Base-by-base conservation (phyloP, 2,329 filamentous ascomycete genomes). In the Penicillium italicum region DNA sequence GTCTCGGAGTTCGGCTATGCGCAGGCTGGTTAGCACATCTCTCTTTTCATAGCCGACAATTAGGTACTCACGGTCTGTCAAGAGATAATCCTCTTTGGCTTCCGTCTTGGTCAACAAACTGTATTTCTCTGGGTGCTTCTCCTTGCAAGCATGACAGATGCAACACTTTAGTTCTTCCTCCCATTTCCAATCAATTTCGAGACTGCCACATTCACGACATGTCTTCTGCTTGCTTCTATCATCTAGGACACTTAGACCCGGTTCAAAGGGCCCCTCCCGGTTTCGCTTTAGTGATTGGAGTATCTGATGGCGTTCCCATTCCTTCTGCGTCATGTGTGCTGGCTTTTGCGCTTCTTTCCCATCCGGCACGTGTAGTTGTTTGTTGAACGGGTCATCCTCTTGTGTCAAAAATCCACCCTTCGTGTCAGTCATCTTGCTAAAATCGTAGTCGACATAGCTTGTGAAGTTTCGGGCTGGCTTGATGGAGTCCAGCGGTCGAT, bases 101-200 rank as follows among this genome's bases (percentile, higher is more conserved):
- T 99, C 94, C 55, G 94, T 97, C 80, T 99, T 99, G 1, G 94
- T 99, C 59, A 99, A 78, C 11, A 99, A 80, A 60, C 89, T 95
- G 76, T 99, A 99, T 73, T 93, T 96, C 59, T 97, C 93, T 0
- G 93, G 91, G 24, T 80, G 79, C 65, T 90, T 90, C 50, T 97
- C 92, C 76, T 97, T 97, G 80, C 94, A 99, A 14, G 77, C 77
- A 59, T 83, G 81, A 76, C 94, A 99, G 12, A 99, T 83, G 49
- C 82, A 80, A 58, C 88, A 84, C 24, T 80, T 78, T 62, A 97
- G 92, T 3, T 90, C 82, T 63, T 96, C 92, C 49, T 92, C 88
- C 91, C 92, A 97, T 53, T 94, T 89, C 80, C 87, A 97, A 74
- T 99, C 94, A 59, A 99, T 92, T 76, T 97, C 94, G 45, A 92